A percentile compares a stretch with the other conserved stretches of the same genome.
Conservation (phyloP, 371 early-diverging fungal genomes). For the Apophysomyces sp. region DNA sequence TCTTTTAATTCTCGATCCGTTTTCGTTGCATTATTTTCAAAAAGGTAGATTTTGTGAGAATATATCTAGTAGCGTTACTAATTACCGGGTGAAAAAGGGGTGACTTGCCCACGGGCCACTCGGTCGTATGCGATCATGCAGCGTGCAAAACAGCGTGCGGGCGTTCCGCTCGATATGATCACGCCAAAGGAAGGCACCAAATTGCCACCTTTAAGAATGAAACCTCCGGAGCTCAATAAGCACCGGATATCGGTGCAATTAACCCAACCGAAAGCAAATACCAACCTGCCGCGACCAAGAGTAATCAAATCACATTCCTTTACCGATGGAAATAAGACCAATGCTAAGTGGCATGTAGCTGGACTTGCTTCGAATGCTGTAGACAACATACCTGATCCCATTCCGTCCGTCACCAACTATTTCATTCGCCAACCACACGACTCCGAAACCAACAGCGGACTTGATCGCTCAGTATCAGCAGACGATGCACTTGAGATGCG, state of each 20-base stretch:
- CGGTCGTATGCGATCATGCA: slow-evolving; percentile 22
- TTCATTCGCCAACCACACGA: neutral
- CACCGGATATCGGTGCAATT: neutral
- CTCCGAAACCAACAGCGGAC: too few species aligned
- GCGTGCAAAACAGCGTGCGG: slow-evolving; percentile 20
- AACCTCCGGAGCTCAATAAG: neutral
- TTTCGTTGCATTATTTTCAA: too few species aligned
- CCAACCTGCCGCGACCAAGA: neutral
- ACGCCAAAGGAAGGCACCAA: neutral
- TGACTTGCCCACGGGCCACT: neutral
- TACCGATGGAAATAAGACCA: too few species aligned
- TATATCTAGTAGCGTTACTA: too few species aligned
- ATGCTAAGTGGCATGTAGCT: neutral
- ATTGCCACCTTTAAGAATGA: neutral
- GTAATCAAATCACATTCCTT: too few species aligned
- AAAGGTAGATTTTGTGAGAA: too few species aligned
- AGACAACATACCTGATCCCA: neutral
- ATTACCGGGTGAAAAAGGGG: neutral
- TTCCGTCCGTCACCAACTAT: neutral
- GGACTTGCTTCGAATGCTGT: neutral
- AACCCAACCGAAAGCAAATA: neutral
- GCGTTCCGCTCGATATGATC: slow-evolving; percentile 11
- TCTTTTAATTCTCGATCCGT: too few species aligned
- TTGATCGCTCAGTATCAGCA: neutral
- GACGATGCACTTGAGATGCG: neutral